Evolutionary conservation across 306 rosid genomes (phyloP).

Genomic region (Fragaria vesca): DNA sequence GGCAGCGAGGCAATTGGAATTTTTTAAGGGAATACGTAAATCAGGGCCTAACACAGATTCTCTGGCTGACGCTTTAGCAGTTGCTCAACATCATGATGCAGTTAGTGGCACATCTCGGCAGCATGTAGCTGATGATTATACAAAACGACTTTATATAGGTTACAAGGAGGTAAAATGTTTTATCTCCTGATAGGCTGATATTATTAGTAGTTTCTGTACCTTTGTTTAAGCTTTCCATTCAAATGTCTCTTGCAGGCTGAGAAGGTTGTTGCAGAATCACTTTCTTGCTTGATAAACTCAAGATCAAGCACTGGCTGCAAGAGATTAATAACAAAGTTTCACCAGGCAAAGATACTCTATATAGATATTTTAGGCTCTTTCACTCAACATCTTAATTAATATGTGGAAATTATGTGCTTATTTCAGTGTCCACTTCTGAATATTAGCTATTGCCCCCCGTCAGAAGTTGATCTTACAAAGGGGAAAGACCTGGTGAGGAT

Average conservation of each 20-base stretch:
- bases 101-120: constrained; percentile 73
- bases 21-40: constrained; percentile 48
- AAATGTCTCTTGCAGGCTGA: constrained; percentile 58
- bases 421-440: constrained; percentile 90
- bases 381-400: not conserved
- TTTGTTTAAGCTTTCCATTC: not conserved
- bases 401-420: constrained; percentile 8
- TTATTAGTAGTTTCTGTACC: not conserved
- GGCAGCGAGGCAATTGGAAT: constrained; percentile 90
- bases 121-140: constrained; percentile 84
- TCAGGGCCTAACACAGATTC: constrained; percentile 64
- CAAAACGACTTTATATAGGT: constrained; percentile 73
- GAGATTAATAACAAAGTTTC: constrained; percentile 40
- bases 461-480: constrained; percentile 58
- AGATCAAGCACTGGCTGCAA: constrained; percentile 21
- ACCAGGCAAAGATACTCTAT: constrained; percentile 50
- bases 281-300: constrained; percentile 46
- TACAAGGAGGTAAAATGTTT: constrained; percentile 50
- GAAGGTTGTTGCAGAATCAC: constrained; percentile 63
- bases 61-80: constrained; percentile 78
- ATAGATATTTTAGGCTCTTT: not conserved
- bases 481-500: constrained; percentile 72
- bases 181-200: constrained; percentile 2
- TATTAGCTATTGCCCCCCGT: constrained; percentile 80
- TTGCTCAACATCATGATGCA: constrained; percentile 90